Evolutionary conservation across 306 rosid genomes (phyloP).

Genomic region (Acacia melanoxylon): DNA sequence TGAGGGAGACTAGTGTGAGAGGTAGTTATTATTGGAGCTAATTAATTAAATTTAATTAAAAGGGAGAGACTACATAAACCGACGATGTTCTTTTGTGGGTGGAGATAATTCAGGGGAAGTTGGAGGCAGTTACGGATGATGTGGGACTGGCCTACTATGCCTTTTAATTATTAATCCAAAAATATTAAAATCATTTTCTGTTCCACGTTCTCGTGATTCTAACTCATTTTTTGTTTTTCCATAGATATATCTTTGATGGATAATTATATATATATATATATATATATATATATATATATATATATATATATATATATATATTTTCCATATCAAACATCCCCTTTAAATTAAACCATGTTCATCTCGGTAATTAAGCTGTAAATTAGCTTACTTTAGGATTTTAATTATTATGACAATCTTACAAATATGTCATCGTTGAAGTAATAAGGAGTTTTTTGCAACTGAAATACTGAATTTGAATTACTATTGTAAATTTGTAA

Average conservation of each 20-base stretch:
- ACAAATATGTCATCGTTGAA: background rate
- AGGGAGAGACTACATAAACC: constrained; percentile 25
- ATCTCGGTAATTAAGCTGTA: background rate
- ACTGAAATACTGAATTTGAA: background rate
- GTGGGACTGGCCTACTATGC: background rate
- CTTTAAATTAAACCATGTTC: too few species aligned
- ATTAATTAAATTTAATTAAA: background rate
- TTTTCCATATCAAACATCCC: background rate
- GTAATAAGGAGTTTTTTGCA: background rate
- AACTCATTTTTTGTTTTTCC: background rate
- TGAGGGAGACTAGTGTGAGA: constrained; percentile 9
- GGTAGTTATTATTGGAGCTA: background rate
- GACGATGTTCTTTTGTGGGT: constrained; percentile 29
- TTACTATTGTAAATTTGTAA: background rate
- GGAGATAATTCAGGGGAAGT: constrained; percentile 39
- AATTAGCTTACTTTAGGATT: background rate
- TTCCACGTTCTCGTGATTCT: background rate
- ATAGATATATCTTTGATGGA: background rate
- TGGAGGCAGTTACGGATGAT: constrained; percentile 34
- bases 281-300: too few species aligned
- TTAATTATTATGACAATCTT: background rate
- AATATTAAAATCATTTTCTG: background rate
- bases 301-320: too few species aligned
- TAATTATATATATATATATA: too few species aligned
- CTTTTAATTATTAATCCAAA: background rate